Base-by-base conservation (phyloP, 2,329 filamentous ascomycete genomes). In the Aspergillus intermedius region DNA sequence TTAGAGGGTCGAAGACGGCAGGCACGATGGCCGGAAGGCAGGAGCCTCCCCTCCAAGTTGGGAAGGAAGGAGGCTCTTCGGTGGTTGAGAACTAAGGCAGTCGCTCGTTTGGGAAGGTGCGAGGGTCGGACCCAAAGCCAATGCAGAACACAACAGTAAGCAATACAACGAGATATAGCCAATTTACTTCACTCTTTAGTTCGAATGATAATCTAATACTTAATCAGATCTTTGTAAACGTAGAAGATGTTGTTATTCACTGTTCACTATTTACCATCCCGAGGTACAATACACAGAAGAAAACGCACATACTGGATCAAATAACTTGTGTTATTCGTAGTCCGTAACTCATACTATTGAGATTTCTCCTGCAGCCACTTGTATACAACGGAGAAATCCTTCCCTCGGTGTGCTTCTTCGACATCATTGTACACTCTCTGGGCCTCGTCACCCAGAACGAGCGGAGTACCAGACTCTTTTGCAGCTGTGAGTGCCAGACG, bases 321-420 rank as follows among this genome's bases (percentile, higher is more conserved):
- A 23, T 30, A 21, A 13, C 25, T 13, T 13, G 42, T 7, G 35
- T 12, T 32, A 30, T 15, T 34, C 21, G 23, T 30, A 10, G 45
- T 34, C 28, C 19, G 34, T 17, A 39, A 43, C 23, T n/a, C 17
- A 32, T 19, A 42, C 32, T 23, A 34, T 79, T 55, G 58, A 15
- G 67, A 68, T 52, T 64, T 64, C 15, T 63, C 65, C 54, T 63
- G 60, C 39, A 90, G 60, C 71, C 84, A 88, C 59, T 84, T 77
- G 66, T 91, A 93, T 7, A 93, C 82, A 6, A 91, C 86, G 0
- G 86, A 90, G 67, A 93, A 93, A 64, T 93, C 88, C 50, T 84
- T 80, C 1, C 86, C 85, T 54, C 80, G 79, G 47, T 87, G 80
- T 44, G 76, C 73, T 56, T 77, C 69, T 63, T 84, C 82, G 0